Conservation (phyloP, 768 basidiomycete genomes). For the Pilatotrama ljubarskyi region DNA sequence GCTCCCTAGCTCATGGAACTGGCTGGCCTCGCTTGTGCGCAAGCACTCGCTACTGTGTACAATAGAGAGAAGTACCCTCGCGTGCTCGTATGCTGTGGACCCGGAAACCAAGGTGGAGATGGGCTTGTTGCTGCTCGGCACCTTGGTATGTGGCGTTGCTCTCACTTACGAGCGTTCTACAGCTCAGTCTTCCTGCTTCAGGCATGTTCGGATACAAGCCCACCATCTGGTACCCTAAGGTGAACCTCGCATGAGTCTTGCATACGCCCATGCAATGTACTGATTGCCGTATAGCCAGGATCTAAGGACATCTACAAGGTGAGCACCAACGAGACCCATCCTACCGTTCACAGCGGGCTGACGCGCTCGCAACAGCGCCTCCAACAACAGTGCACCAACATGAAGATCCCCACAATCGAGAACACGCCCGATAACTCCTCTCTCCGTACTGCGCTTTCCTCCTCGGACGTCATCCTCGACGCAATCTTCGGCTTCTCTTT, state of each 20-base stretch:
- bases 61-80: slow-evolving; percentile 62
- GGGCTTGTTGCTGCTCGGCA: slow-evolving; percentile 96
- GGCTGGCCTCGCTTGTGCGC: slow-evolving; percentile 92
- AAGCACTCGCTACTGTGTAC: slow-evolving; percentile 80
- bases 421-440: slow-evolving; percentile 46
- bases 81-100: slow-evolving; percentile 95
- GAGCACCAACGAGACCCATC: neutral
- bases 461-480: slow-evolving; percentile 85
- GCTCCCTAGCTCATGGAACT: slow-evolving; percentile 84
- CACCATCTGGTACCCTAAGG: slow-evolving; percentile 93
- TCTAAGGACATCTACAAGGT: slow-evolving; percentile 93
- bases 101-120: slow-evolving; percentile 98
- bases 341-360: neutral
- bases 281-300: slow-evolving; percentile 61
- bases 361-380: slow-evolving; percentile 53
- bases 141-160: slow-evolving; percentile 51
- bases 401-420: slow-evolving; percentile 74
- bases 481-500: slow-evolving; percentile 99
- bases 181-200: slow-evolving; percentile 29
- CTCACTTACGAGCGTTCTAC: neutral
- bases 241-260: slow-evolving; percentile 26
- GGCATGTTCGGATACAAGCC: slow-evolving; percentile 93
- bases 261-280: too few relatives aligned
- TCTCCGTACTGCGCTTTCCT: slow-evolving; percentile 50
- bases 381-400: slow-evolving; percentile 84